These are phyloP conservation scores for Pythium aquatile DNA, from an alignment of 352 stramenopile genomes.

Conservation along the genomic window DNA sequence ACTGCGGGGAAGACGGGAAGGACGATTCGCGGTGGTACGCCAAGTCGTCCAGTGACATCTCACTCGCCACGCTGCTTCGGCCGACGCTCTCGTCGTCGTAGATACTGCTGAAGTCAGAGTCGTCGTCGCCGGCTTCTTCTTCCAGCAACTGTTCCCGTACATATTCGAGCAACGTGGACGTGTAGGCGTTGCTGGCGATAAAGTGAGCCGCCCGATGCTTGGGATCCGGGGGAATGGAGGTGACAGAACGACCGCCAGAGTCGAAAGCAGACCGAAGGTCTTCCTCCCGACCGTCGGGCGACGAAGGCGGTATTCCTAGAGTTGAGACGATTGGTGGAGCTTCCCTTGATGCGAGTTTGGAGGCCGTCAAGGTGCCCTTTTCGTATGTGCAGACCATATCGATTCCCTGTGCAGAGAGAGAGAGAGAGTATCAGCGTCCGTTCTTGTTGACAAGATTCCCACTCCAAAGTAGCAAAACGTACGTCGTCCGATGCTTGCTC, in stretches of 20 bases:
- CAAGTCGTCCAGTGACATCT: conserved; percentile 9
- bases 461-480: not conserved
- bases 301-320: conserved; percentile 22
- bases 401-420: not conserved
- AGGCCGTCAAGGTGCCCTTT: conserved; percentile 1
- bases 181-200: conserved; percentile 31
- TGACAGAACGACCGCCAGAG: conserved; percentile 29
- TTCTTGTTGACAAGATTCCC: not conserved
- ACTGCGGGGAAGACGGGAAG: conserved; percentile 12
- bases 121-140: conserved; percentile 14
- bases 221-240: conserved; percentile 32
- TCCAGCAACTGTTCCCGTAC: conserved; percentile 34
- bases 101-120: conserved; percentile 20
- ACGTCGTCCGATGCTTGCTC: not conserved
- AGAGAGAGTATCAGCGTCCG: not conserved
- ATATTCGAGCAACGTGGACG: conserved; percentile 33
- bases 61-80: conserved; percentile 11
- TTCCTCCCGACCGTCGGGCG: conserved; percentile 10
- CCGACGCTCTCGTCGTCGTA: conserved; percentile 6
- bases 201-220: conserved; percentile 26
- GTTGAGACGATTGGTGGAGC: conserved; percentile 10
- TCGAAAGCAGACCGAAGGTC: conserved; percentile 32
- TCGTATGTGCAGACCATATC: not conserved
- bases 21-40: conserved; percentile 12
- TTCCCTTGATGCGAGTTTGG: conserved; percentile 12